These are phyloP conservation scores for Lasiodiplodia gonubiensis DNA, from an alignment of 2,329 filamentous ascomycete species.

Conservation along the genomic window DNA sequence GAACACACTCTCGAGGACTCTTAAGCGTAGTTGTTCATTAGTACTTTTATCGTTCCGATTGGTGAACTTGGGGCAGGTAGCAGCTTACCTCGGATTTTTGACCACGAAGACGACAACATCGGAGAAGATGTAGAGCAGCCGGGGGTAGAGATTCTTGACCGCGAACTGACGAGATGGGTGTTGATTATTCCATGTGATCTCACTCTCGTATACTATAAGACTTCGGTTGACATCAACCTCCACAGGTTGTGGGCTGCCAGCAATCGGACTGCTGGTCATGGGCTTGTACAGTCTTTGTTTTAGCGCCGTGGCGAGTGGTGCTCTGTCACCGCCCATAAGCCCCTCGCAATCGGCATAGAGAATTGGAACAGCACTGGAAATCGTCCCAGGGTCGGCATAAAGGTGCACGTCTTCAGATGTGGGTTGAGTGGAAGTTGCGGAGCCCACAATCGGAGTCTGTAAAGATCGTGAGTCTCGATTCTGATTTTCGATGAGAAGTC, in stretches of 20 bases:
- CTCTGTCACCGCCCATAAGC: conserved; percentile 55
- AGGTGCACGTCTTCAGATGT: conserved; percentile 61
- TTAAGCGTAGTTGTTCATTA: conserved; percentile 27
- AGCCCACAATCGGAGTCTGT: conserved; percentile 54
- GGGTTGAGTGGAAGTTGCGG: conserved; percentile 48
- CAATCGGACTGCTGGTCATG: not conserved
- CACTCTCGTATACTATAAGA: conserved; percentile 3
- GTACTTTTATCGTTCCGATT: too few species aligned
- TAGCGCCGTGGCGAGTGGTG: conserved; percentile 38
- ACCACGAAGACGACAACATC: conserved; percentile 53
- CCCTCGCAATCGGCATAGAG: conserved; percentile 61
- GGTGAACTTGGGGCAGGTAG: not conserved
- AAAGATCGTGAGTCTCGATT: conserved; percentile 27
- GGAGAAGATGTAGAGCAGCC: conserved; percentile 52
- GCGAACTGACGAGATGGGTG: conserved; percentile 42
- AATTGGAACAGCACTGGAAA: conserved; percentile 48
- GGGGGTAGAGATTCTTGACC: conserved; percentile 48
- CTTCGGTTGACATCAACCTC: too few species aligned
- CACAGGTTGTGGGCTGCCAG: not conserved
- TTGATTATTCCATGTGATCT: conserved; percentile 33
- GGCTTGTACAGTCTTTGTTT: not conserved
- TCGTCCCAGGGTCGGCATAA: conserved; percentile 56
- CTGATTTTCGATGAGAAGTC: conserved; percentile 52
- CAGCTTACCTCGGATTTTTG: conserved; percentile 42
- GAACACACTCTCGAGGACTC: conserved; percentile 51